Base-by-base conservation (phyloP, 306 rosid species). In the Erythrophleum fordii region DNA sequence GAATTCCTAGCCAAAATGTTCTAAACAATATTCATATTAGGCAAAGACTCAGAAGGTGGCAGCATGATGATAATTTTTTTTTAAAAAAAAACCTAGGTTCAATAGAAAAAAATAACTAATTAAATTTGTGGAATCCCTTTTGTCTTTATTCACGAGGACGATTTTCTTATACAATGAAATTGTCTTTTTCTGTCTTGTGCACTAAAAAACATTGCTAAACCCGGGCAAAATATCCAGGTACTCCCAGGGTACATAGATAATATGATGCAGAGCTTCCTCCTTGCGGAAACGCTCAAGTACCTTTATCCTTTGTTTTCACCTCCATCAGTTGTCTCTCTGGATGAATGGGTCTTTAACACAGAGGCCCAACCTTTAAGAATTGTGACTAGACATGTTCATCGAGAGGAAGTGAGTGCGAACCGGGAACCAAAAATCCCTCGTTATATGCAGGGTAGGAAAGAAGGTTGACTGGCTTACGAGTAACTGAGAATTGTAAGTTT, bases 191-290 rank as follows among this genome's bases (percentile, higher is more conserved):
- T 76, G 23, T 28, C 53, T 72, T 82, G 56, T 86, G 66, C 60
- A 51, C 55, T 58, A 22, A 17, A 69, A 29, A 72, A 26, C 75
- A 67, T 72, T 31, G 55, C 72, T 80, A 72, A 80, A 20, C 58
- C 74, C 28, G 71, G 46, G 26, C 28, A 62, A 64, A 76, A 48
- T 85, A 39, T 31, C 25, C 84, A 90, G 93, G 93, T 90, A 42
- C 75, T 29, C 44, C 68, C 82, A 41, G 93, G 90, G 11, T 77
- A 8, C 16, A 82, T 75, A 82, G 93, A 88, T 79, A 65, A 90
- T 52, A 75, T 82, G 90, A 90, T 86, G 93, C 91, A 90, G 85
- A 90, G 90, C 84, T 90, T 88, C 90, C 86, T 90, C 88, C 90
- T 90, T 5, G 87, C 94, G 22, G 94, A 88, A 84, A 90, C 92